Conservation (phyloP, 2,329 filamentous ascomycete genomes). For the Exophiala mesophila region DNA sequence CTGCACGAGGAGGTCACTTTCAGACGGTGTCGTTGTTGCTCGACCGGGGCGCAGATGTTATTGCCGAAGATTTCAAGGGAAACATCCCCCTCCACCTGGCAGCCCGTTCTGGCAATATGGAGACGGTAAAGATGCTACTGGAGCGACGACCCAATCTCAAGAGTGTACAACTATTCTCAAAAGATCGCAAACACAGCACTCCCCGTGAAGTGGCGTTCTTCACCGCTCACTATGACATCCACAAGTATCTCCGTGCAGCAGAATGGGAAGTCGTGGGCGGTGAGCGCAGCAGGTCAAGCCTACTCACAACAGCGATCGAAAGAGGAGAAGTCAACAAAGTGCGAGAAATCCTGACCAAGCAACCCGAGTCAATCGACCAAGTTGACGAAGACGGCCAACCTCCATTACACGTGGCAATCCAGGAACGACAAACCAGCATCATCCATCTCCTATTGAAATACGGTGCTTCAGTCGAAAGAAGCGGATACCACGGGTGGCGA, state of each 20-base stretch:
- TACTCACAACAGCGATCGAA: conserved; percentile 21
- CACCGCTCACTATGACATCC: conserved; percentile 25
- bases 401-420: conserved; percentile 22
- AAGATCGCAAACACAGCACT: conserved; percentile 18
- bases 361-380: conserved; percentile 10
- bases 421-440: conserved; percentile 14
- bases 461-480: conserved; percentile 20
- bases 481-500: conserved; percentile 24
- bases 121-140: conserved; percentile 16
- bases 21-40: conserved; percentile 30
- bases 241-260: conserved; percentile 23
- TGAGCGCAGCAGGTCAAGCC: conserved; percentile 7
- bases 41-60: conserved; percentile 26
- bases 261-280: conserved; percentile 16
- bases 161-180: conserved; percentile 13
- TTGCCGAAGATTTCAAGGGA: conserved; percentile 23
- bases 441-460: conserved; percentile 21
- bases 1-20: conserved; percentile 28
- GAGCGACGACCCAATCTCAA: conserved; percentile 16
- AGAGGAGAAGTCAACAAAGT: conserved; percentile 12
- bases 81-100: conserved; percentile 23
- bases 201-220: conserved; percentile 23
- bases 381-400: conserved; percentile 22
- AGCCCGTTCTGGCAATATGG: conserved; percentile 21
- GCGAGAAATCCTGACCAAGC: conserved; percentile 8